phyloP scores from a whole-genome alignment of 768 basidiomycete species.

The Megacollybia marginata region DNA sequence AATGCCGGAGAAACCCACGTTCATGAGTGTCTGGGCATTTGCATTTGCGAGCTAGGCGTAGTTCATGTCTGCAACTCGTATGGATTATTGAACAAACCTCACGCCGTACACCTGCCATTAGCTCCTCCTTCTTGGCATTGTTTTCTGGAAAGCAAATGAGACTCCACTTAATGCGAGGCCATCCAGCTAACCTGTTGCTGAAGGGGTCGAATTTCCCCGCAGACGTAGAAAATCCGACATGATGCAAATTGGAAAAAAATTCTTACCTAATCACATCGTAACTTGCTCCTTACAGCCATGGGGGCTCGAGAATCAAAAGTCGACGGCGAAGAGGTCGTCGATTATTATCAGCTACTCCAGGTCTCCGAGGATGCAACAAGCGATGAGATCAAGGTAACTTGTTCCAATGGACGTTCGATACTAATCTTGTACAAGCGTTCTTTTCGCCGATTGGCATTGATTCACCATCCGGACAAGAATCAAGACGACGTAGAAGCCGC shows the following conservation, averaged over 20 bases:
- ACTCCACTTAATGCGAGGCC: not conserved
- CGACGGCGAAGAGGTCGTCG: constrained; percentile 27
- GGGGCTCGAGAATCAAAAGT: constrained; percentile 62
- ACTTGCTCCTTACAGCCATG: constrained; percentile 31
- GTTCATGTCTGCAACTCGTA: too few species aligned
- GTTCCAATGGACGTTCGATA: not conserved
- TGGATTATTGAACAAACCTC: constrained; percentile 24
- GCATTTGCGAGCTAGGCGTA: constrained; percentile 42
- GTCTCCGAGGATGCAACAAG: constrained; percentile 75
- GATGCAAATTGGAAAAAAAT: constrained; percentile 3
- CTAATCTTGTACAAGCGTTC: constrained; percentile 44
- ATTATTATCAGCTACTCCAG: constrained; percentile 81
- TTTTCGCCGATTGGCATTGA: constrained; percentile 76
- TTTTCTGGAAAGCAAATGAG: constrained; percentile 26
- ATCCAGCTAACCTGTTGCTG: constrained; percentile 21
- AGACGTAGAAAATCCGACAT: constrained; percentile 52
- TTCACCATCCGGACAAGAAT: constrained; percentile 81
- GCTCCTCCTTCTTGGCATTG: constrained; percentile 40
- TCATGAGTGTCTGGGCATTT: constrained; percentile 78
- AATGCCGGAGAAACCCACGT: constrained; percentile 32
- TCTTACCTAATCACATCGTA: not conserved
- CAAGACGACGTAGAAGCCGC: constrained; percentile 75
- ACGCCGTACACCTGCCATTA: constrained; percentile 57
- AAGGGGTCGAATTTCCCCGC: constrained; percentile 20
- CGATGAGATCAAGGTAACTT: constrained; percentile 79